Conservation (phyloP, 129 eudicot genomes). For the Logfia minima region DNA sequence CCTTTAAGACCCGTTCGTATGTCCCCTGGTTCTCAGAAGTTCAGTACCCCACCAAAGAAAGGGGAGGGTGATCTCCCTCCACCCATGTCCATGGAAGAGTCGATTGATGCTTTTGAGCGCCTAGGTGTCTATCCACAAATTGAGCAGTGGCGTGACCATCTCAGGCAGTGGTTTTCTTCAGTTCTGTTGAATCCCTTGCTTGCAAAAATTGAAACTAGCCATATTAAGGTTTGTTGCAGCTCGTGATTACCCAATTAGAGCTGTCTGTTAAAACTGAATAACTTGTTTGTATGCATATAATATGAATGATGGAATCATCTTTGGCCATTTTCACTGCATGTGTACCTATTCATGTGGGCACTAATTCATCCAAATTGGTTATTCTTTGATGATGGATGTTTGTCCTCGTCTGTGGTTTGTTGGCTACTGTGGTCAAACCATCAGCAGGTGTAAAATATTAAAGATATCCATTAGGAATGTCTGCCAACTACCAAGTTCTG, state of each 20-base stretch:
- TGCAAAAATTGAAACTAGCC: slow-evolving; percentile 73
- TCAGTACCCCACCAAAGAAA: slow-evolving; percentile 89
- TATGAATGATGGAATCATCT: neutral
- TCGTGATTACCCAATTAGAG: neutral
- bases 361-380: neutral
- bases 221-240: slow-evolving; percentile 56
- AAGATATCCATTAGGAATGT: too few relatives aligned
- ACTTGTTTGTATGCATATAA: slow-evolving; percentile 1
- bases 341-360: neutral
- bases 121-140: slow-evolving; percentile 88
- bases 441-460: neutral
- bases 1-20: slow-evolving; percentile 94
- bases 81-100: slow-evolving; percentile 95
- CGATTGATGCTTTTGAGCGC: slow-evolving; percentile 66
- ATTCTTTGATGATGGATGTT: neutral
- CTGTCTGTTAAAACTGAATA: neutral
- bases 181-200: slow-evolving; percentile 61
- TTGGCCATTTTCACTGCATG: neutral
- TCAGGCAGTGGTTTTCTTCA: slow-evolving; percentile 96
- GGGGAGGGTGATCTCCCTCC: slow-evolving; percentile 92
- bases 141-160: slow-evolving; percentile 90
- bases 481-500: too few relatives aligned
- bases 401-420: neutral
- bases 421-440: neutral
- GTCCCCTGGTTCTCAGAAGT: slow-evolving; percentile 97